A percentile compares a stretch with the other conserved stretches of the same genome.
Evolutionary conservation across 305 asterid species (phyloP).

Genomic region (Fraxinus sp.): DNA sequence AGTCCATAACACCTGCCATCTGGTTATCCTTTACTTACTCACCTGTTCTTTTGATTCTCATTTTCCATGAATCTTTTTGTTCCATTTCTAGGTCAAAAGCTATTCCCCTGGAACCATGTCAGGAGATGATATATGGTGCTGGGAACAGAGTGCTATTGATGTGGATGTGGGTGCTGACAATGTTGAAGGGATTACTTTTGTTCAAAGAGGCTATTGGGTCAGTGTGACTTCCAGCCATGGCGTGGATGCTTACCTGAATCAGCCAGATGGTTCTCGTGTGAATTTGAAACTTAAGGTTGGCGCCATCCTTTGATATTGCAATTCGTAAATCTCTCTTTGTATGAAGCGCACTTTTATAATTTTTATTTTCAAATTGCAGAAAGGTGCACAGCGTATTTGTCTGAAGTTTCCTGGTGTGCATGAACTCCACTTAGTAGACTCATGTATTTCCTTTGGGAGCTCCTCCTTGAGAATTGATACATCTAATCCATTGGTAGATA

Average conservation of each 20-base stretch:
- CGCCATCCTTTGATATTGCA: constrained; percentile 20
- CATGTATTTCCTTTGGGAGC: constrained; percentile 86
- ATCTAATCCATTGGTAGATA: constrained; percentile 58
- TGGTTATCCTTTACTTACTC: constrained; percentile 6
- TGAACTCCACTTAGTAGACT: constrained; percentile 79
- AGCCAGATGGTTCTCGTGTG: constrained; percentile 54
- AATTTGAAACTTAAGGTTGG: constrained; percentile 76
- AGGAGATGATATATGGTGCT: constrained; percentile 90
- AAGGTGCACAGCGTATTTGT: constrained; percentile 76
- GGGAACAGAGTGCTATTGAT: constrained; percentile 66
- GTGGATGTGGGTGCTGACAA: constrained; percentile 78
- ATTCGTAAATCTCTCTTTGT: constrained; percentile 13
- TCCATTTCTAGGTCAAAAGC: constrained; percentile 59
- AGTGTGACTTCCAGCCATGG: constrained; percentile 79
- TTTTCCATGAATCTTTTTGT: constrained; percentile 20
- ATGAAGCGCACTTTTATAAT: constrained; percentile 27
- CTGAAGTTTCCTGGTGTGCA: constrained; percentile 86
- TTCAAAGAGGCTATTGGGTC: constrained; percentile 88
- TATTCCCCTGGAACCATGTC: constrained; percentile 40
- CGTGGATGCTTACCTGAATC: constrained; percentile 69
- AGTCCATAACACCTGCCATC: constrained; percentile 1
- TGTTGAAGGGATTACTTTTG: constrained; percentile 67
- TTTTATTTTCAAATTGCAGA: constrained; percentile 53
- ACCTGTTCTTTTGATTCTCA: constrained; percentile 1
- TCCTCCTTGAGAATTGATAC: constrained; percentile 66